These are phyloP conservation scores for Curvularia sp. DNA, from an alignment of 2,329 filamentous ascomycete genomes.

Conservation along the genomic window DNA sequence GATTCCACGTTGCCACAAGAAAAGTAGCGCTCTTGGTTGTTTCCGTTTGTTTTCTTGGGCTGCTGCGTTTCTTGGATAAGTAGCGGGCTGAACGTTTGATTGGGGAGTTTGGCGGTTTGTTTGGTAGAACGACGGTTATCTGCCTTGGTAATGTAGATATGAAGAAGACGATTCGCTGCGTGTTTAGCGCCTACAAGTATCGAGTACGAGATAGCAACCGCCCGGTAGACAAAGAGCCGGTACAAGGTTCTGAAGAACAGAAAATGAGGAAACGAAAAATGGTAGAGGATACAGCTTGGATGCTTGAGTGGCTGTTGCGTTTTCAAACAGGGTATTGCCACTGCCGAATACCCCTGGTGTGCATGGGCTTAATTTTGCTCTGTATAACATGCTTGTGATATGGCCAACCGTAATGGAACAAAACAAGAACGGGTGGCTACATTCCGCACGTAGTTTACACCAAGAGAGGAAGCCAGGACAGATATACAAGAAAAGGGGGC, in stretches of 20 bases:
- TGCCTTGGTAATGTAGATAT: neutral
- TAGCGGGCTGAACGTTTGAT: neutral
- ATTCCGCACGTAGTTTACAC: neutral
- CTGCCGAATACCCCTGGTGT: neutral
- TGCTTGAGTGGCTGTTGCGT: neutral
- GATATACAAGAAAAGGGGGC: neutral
- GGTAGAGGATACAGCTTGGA: neutral
- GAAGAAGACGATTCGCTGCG: neutral
- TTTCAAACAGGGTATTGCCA: neutral
- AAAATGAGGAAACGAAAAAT: neutral
- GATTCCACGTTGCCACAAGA: neutral
- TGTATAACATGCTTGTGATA: neutral
- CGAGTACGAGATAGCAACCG: neutral
- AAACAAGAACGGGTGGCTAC: neutral
- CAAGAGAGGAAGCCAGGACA: neutral
- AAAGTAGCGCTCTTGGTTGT: neutral
- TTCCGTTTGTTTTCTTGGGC: too few species aligned
- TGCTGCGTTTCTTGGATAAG: too few species aligned
- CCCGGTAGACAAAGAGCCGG: neutral
- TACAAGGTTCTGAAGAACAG: neutral
- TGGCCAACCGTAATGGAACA: neutral
- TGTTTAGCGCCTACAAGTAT: conserved; percentile 5
- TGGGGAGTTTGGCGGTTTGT: neutral
- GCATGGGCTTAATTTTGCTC: neutral
- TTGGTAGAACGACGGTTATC: neutral